Conservation (phyloP, 148 eudicot genomes). For the Persicaria tinctoria region DNA sequence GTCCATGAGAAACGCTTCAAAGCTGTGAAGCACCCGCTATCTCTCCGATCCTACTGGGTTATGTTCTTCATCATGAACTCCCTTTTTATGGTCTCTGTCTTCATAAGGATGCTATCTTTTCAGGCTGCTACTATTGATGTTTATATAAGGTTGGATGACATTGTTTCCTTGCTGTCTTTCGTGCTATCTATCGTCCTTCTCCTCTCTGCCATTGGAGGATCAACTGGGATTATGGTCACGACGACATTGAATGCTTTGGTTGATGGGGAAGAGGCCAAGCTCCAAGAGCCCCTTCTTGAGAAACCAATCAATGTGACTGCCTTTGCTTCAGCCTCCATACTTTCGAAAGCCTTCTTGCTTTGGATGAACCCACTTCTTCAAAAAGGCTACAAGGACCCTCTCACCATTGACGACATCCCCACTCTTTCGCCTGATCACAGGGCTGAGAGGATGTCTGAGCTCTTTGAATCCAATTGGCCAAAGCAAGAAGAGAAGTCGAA, state of each 20-base stretch:
- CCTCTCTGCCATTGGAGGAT: conserved; percentile 39
- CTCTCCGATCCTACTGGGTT: conserved; percentile 57
- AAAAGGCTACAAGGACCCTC: conserved; percentile 65
- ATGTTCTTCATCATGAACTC: conserved; percentile 33
- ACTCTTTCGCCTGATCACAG: conserved; percentile 61
- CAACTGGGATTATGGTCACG: conserved; percentile 43
- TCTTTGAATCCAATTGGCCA: conserved; percentile 77
- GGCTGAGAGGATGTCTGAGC: conserved; percentile 59
- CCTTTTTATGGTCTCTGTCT: conserved; percentile 42
- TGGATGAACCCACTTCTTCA: conserved; percentile 77
- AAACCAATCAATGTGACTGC: conserved; percentile 35
- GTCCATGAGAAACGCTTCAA: conserved; percentile 55
- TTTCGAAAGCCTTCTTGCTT: conserved; percentile 65
- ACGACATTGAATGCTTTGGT: conserved; percentile 13
- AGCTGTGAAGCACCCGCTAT: conserved; percentile 45
- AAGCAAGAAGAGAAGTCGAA: conserved; percentile 55
- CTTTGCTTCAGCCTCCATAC: conserved; percentile 60
- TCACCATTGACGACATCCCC: conserved; percentile 61
- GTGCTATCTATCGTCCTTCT: conserved; percentile 42
- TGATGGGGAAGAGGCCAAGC: conserved; percentile 23
- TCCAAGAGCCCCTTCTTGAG: conserved; percentile 44
- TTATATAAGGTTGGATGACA: conserved; percentile 41
- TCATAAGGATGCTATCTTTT: conserved; percentile 34
- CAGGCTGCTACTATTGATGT: conserved; percentile 5
- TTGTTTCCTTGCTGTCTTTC: conserved; percentile 33